phyloP scores from a whole-genome alignment of 192 early-diverging fungal species.

The Linnemannia elongata region DNA sequence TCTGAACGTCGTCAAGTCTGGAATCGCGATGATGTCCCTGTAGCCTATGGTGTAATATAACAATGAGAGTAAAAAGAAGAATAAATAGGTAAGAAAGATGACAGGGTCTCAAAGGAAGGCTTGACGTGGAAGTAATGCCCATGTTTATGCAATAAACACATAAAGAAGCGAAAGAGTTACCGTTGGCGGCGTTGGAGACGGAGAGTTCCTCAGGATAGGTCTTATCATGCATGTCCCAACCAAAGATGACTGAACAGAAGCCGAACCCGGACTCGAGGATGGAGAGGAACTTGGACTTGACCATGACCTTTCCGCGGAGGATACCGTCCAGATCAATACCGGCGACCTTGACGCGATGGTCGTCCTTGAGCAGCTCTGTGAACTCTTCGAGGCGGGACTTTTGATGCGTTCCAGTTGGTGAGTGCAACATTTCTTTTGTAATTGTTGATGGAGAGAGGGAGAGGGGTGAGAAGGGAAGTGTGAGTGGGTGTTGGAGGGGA shows the following conservation, averaged over 20 bases:
- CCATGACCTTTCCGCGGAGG: constrained; percentile 79
- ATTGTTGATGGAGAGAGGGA: not conserved
- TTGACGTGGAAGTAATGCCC: not conserved
- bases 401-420: constrained; percentile 1
- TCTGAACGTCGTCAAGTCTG: constrained; percentile 73
- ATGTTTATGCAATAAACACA: not conserved
- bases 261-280: constrained; percentile 77
- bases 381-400: constrained; percentile 32
- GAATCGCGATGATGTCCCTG: constrained; percentile 71
- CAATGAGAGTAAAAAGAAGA: not conserved
- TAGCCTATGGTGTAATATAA: constrained; percentile 53
- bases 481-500: not conserved
- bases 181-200: constrained; percentile 58
- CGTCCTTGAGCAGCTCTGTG: constrained; percentile 53
- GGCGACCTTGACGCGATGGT: constrained; percentile 71
- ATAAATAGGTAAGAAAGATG: not conserved
- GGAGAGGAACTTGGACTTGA: constrained; percentile 75
- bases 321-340: constrained; percentile 80
- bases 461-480: not conserved
- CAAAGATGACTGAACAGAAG: constrained; percentile 84
- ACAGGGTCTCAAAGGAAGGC: not conserved
- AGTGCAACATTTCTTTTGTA: not conserved
- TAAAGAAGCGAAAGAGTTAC: constrained; percentile 9
- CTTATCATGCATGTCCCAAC: constrained; percentile 86
- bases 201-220: constrained; percentile 64